A percentile compares a stretch with the other conserved stretches of the same genome.
Conservation (phyloP, 441 rosid genomes). For the Jatropha podagrica region DNA sequence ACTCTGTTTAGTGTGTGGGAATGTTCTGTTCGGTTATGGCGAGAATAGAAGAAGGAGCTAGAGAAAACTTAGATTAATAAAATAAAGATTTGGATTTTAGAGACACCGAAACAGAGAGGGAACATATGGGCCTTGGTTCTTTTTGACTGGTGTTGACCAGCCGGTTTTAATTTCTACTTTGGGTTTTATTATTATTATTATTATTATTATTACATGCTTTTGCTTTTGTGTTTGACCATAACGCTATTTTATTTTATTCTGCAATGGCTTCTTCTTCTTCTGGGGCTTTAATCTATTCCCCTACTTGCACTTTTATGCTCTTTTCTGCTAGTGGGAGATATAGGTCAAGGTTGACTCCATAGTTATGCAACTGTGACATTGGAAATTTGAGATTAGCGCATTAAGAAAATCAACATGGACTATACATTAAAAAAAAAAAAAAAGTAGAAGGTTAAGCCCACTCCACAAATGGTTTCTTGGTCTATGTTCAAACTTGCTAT, state of each 20-base stretch:
- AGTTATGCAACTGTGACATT: neutral
- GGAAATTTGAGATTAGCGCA: neutral
- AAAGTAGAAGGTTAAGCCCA: too few species aligned
- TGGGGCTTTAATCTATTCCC: neutral
- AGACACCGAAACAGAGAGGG: constrained; percentile 5
- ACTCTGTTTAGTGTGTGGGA: neutral
- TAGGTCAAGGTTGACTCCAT: neutral
- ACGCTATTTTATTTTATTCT: neutral
- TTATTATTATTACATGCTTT: neutral
- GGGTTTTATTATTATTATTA: neutral
- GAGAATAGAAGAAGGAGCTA: neutral
- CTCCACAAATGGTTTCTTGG: neutral
- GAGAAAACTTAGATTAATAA: neutral
- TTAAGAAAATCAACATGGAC: neutral
- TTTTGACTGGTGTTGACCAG: constrained; percentile 26
- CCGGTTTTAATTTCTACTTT: constrained; percentile 1
- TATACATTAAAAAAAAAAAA: too few species aligned
- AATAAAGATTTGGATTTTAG: neutral
- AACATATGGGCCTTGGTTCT: neutral
- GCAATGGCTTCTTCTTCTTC: neutral
- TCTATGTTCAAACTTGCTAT: neutral
- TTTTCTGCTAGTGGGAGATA: neutral
- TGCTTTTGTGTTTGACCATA: neutral
- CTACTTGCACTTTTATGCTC: neutral
- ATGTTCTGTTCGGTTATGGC: constrained; percentile 11